A percentile compares a stretch with the other conserved stretches of the same genome.
These are phyloP conservation scores for Pezicula rhizophila DNA, from an alignment of 2,329 filamentous ascomycete genomes.

Conservation along the genomic window DNA sequence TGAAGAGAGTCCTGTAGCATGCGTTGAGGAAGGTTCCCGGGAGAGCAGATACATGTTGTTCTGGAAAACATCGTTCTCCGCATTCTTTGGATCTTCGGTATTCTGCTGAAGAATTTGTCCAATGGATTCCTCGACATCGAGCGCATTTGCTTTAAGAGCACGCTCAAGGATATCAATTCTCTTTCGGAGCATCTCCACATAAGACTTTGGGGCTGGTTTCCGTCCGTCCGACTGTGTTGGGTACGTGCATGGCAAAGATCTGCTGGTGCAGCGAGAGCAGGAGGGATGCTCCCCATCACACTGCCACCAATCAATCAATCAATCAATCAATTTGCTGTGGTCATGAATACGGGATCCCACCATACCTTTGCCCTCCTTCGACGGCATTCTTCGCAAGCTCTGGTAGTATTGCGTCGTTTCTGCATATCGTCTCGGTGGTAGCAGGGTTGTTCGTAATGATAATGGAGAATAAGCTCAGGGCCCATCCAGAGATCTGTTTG, in stretches of 20 bases:
- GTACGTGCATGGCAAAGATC: background rate
- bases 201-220: background rate
- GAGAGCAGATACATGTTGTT: background rate
- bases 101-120: background rate
- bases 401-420: background rate
- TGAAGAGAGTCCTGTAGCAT: background rate
- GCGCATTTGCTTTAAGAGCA: background rate
- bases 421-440: too few species aligned
- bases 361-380: background rate
- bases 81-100: background rate
- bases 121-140: background rate
- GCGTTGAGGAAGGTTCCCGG: background rate
- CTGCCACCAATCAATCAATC: background rate
- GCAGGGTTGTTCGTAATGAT: too few species aligned
- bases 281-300: background rate
- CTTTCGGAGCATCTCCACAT: background rate
- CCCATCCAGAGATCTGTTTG: too few species aligned
- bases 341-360: background rate
- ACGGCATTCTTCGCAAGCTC: background rate
- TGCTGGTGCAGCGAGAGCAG: background rate
- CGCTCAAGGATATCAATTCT: background rate
- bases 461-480: too few species aligned
- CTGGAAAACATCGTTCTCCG: background rate
- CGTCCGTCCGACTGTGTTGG: background rate
- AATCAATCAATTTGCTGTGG: background rate